Evolutionary conservation across 73 alveolate species (phyloP).

Genomic region (Breviolum minutum): DNA sequence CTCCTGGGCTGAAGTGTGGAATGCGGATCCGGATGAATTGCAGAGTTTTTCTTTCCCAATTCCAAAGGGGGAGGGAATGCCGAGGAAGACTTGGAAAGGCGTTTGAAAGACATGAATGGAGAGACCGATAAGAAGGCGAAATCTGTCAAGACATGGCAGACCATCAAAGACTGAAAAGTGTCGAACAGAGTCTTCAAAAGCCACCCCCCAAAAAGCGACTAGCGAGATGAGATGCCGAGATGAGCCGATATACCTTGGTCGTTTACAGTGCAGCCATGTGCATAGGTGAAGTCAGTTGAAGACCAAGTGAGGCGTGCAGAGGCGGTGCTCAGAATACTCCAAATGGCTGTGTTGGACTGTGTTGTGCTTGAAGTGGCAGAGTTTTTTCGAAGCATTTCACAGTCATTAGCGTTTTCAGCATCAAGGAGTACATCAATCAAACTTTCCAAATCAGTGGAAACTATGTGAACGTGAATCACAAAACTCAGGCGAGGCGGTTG

Average conservation of each 20-base stretch:
- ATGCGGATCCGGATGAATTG: too few relatives aligned
- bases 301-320: background rate
- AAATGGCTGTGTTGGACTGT: background rate
- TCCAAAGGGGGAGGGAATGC: too few relatives aligned
- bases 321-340: background rate
- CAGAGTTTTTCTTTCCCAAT: too few relatives aligned
- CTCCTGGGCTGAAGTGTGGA: background rate
- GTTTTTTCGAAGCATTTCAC: too few relatives aligned
- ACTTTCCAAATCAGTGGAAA: background rate
- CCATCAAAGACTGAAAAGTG: background rate
- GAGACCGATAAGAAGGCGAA: conserved; percentile 1
- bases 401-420: background rate
- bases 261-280: background rate
- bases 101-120: conserved; percentile 11
- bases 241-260: background rate
- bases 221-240: too few relatives aligned
- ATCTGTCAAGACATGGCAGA: too few relatives aligned
- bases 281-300: background rate
- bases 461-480: conserved; percentile 9
- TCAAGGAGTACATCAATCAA: conserved; percentile 17
- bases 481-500: conserved; percentile 3
- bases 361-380: background rate
- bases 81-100: conserved; percentile 14
- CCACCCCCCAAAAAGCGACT: background rate
- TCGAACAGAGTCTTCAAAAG: background rate